A percentile compares a stretch with the other conserved stretches of the same genome.
Evolutionary conservation across 768 basidiomycete genomes (phyloP).

Genomic region (Psilocybe cubensis): DNA sequence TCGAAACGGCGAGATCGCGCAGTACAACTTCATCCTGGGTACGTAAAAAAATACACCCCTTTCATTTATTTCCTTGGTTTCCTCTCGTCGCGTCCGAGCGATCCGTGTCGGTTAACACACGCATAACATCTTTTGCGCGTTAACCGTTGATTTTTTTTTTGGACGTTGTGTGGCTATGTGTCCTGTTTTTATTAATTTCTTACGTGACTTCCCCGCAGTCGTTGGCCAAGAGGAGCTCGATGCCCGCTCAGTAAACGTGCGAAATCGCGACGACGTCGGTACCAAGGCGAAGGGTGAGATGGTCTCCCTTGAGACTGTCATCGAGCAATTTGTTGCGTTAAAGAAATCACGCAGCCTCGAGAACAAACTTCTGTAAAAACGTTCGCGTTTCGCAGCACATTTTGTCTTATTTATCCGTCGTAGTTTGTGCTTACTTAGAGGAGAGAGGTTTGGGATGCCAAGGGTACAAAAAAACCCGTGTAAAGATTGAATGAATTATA

Average conservation of each 20-base stretch:
- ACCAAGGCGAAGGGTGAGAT: conserved; percentile 82
- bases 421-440: background rate
- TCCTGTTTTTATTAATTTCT: conserved; percentile 7
- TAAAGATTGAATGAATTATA: background rate
- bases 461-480: background rate
- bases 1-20: conserved; percentile 94
- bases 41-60: too few relatives aligned
- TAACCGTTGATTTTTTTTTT: too few relatives aligned
- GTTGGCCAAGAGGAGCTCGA: conserved; percentile 95
- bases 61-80: too few relatives aligned
- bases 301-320: conserved; percentile 70
- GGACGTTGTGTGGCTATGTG: too few relatives aligned
- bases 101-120: too few relatives aligned
- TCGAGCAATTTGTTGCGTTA: conserved; percentile 70
- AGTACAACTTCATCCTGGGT: conserved; percentile 99
- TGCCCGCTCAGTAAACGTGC: conserved; percentile 86
- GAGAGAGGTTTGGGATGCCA: background rate
- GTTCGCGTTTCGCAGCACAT: background rate
- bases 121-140: too few relatives aligned
- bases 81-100: too few relatives aligned
- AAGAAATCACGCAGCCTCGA: conserved; percentile 54
- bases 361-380: conserved; percentile 39
- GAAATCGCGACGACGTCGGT: conserved; percentile 93
- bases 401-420: background rate
- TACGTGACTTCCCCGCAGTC: conserved; percentile 49